Evolutionary conservation across 192 early-diverging fungal species (phyloP).

Genomic region (Dissophora ornata): DNA sequence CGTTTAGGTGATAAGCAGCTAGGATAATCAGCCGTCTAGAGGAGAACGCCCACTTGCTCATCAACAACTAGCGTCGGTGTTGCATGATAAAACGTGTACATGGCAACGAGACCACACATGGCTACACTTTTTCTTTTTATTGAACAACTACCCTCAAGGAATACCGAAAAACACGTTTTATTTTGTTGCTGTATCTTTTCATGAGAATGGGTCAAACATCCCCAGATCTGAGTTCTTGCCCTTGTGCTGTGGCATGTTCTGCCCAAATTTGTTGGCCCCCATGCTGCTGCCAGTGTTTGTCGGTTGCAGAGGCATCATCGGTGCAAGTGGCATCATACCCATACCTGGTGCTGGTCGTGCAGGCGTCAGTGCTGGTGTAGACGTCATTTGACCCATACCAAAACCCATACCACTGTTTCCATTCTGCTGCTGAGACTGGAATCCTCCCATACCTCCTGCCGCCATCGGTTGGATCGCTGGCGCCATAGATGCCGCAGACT

Average conservation of each 20-base stretch:
- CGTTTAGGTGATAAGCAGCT: neutral
- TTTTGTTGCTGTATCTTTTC: constrained; percentile 13
- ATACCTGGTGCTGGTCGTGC: constrained; percentile 21
- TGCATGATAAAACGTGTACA: too few relatives aligned
- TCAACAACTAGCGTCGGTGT: too few relatives aligned
- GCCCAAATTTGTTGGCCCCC: constrained; percentile 17
- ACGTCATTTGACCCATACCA: constrained; percentile 26
- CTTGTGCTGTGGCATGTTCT: constrained; percentile 18
- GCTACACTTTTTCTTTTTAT: too few relatives aligned
- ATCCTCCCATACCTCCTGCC: constrained; percentile 31
- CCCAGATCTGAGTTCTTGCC: constrained; percentile 51
- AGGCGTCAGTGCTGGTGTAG: constrained; percentile 24
- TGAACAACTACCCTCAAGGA: too few relatives aligned
- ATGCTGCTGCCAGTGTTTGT: constrained; percentile 14
- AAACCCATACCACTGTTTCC: constrained; percentile 27
- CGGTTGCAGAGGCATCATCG: constrained; percentile 47
- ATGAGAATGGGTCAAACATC: constrained; percentile 56
- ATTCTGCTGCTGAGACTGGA: constrained; percentile 22
- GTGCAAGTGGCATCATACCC: constrained; percentile 27
- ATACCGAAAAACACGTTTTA: neutral
- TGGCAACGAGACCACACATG: too few relatives aligned
- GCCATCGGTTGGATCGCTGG: constrained; percentile 27
- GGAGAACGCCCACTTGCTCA: too few relatives aligned
- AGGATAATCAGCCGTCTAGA: too few relatives aligned
- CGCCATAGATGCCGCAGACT: constrained; percentile 22